phyloP scores from a whole-genome alignment of 2,329 filamentous ascomycete genomes.

The Calonectria pauciramosa region DNA sequence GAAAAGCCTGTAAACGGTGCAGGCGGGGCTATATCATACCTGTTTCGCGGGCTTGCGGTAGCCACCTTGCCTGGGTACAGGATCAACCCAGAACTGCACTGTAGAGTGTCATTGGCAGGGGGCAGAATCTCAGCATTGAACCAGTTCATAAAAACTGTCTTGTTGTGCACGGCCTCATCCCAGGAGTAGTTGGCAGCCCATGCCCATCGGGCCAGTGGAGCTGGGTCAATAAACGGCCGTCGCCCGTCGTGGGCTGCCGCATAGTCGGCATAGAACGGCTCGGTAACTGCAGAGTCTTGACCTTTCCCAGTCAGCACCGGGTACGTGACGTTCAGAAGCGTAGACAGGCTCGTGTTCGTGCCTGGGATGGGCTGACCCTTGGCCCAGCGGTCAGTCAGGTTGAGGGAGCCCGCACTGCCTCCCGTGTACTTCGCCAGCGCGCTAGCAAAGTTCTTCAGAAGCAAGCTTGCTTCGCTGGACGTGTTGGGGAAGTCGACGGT shows the following conservation, averaged over 20 bases:
- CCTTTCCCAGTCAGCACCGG: conserved; percentile 53
- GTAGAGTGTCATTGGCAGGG: not conserved
- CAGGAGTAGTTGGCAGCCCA: conserved; percentile 48
- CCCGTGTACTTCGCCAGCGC: not conserved
- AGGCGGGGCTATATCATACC: conserved; percentile 1
- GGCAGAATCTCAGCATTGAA: conserved; percentile 51
- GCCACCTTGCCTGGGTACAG: not conserved
- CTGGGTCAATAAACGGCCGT: conserved; percentile 54
- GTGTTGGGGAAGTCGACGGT: not conserved
- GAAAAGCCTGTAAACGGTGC: conserved; percentile 1
- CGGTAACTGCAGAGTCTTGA: conserved; percentile 52
- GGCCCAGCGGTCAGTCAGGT: not conserved
- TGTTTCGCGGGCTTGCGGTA: not conserved
- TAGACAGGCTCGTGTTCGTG: conserved; percentile 3
- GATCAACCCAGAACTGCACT: not conserved
- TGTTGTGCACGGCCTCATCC: conserved; percentile 62
- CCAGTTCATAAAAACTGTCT: conserved; percentile 61
- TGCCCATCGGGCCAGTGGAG: conserved; percentile 52
- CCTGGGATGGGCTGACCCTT: not conserved
- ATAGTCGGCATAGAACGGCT: conserved; percentile 55
- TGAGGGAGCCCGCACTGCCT: not conserved
- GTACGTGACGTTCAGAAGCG: conserved; percentile 51
- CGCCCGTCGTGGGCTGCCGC: conserved; percentile 50
- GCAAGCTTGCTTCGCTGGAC: not conserved
- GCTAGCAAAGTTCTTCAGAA: not conserved